Percentiles rank a stretch among this genome's conserved stretches.
phyloP scores from a whole-genome alignment of 1,284 basidiomycete species.

The Jaminaea rosea region DNA sequence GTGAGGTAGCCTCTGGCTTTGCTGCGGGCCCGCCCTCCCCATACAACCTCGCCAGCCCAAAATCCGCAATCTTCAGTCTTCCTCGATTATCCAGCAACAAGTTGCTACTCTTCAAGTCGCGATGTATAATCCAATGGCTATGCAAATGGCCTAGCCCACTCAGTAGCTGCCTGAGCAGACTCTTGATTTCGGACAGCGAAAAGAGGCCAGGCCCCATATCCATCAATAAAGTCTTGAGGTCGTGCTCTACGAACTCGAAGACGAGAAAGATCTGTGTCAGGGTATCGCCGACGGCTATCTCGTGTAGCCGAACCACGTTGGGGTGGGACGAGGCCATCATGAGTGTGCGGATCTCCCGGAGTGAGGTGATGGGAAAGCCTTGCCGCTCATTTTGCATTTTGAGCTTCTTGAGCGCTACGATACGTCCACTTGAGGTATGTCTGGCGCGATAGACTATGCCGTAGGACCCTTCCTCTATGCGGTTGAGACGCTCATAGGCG shows the following conservation, averaged over 20 bases:
- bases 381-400: conserved; percentile 97
- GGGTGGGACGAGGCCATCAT: conserved; percentile 65
- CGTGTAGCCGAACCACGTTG: conserved; percentile 86
- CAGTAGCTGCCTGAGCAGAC: conserved; percentile 83
- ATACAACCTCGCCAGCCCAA: conserved; percentile 87
- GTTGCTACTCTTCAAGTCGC: conserved; percentile 95
- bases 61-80: conserved; percentile 96
- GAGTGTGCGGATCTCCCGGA: conserved; percentile 88
- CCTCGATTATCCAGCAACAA: conserved; percentile 97
- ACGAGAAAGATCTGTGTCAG: conserved; percentile 98
- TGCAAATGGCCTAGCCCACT: conserved; percentile 88
- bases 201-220: no score
- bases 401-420: conserved; percentile 89
- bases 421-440: conserved; percentile 80
- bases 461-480: conserved; percentile 98
- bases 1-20: conserved; percentile 63
- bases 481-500: conserved; percentile 59
- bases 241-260: conserved; percentile 99
- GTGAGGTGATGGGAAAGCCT: conserved; percentile 93
- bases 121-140: conserved; percentile 91
- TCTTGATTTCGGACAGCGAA: conserved; percentile 95
- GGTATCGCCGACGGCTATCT: conserved; percentile 98
- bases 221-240: conserved; percentile 89
- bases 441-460: conserved; percentile 87
- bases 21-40: no score